Percentiles rank a stretch among this genome's conserved stretches.
Conservation (phyloP, 176 grass and related monocot species). For the Hordeum marinum region DNA sequence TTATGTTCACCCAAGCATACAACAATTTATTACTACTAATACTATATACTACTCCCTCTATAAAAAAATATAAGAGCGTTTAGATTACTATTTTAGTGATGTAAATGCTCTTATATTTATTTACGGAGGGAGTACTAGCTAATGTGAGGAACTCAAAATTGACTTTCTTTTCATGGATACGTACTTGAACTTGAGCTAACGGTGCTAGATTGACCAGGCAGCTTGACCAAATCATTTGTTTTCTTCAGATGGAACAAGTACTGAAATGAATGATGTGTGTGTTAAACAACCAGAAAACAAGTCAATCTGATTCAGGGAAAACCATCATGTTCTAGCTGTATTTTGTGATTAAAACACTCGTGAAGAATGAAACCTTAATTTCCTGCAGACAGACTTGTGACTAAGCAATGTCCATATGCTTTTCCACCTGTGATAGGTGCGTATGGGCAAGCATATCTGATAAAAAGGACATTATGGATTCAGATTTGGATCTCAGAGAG, state of each 20-base stretch:
- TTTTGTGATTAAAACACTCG: conserved; percentile 1
- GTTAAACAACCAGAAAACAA: not conserved
- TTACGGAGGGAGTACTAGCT: too few species aligned
- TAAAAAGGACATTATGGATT: conserved; percentile 13
- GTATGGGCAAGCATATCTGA: conserved; percentile 3
- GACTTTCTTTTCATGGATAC: too few species aligned
- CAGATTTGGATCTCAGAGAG: conserved; percentile 43
- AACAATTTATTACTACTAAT: too few species aligned
- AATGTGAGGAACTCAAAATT: too few species aligned
- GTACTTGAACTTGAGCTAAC: too few species aligned
- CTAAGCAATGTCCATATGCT: conserved; percentile 17
- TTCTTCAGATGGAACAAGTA: not conserved
- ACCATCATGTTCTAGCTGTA: not conserved
- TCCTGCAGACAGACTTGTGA: conserved; percentile 7
- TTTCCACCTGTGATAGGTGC: not conserved
- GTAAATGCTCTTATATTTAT: too few species aligned
- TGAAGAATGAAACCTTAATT: conserved; percentile 28
- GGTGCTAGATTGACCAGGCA: not conserved
- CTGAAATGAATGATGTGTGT: not conserved
- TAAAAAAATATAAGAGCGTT: too few species aligned
- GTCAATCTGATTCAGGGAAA: not conserved
- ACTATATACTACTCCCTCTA: too few species aligned
- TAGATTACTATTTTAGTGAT: too few species aligned
- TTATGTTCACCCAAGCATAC: too few species aligned
- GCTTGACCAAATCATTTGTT: not conserved